Evolutionary conservation across 1,139 yeast genomes (phyloP), one percentile per base, ranked within the genome.

Genomic region (Williopsis jadinii): DNA sequence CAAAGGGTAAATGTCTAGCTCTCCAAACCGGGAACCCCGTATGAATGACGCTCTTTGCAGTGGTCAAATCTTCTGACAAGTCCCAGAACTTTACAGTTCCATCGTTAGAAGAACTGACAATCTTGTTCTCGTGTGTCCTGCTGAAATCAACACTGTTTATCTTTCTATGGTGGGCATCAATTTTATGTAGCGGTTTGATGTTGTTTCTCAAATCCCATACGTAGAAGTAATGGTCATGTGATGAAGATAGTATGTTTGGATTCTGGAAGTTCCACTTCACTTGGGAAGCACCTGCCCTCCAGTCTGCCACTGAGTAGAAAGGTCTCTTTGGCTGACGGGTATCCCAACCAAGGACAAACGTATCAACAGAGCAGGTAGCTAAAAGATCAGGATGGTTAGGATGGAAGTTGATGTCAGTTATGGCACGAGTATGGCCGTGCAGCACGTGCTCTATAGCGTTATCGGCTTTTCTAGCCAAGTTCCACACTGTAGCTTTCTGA

Each of bases 401-500:
- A 56, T 86, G 95, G 68, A 90, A 92, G 59, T 90, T 87, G 45
- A 92, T 87, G 63, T 92, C 98, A 3, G 98, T 87, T 32, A 92
- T 90, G 2, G 98, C 98, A 42, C 98, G 70, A 2, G 83, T 76
- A 59, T 92, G 98, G 24, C 85, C 83, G 59, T 92, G 98, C 32
- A 92, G 67, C 5, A 87, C 90, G 55, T 83, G 84, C 45, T 84
- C 85, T 40, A 92, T 84, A 9, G 97, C 96, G 54, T 77, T 72
- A 42, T 75, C 71, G 0, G 92, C 80, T 1, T 87, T 79, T 49
- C 92, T 66, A 2, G 85, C 78, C 49, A 92, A 65, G 61, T 92
- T 94, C 98, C 98, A 92, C 3, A 92, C 78, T 53, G 92, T 67
- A 1, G 96, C 97, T 62, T 92, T 90, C 58, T 92, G 98, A 60